phyloP scores from a whole-genome alignment of 2,329 filamentous ascomycete genomes.

The Alternaria triticimaculans region DNA sequence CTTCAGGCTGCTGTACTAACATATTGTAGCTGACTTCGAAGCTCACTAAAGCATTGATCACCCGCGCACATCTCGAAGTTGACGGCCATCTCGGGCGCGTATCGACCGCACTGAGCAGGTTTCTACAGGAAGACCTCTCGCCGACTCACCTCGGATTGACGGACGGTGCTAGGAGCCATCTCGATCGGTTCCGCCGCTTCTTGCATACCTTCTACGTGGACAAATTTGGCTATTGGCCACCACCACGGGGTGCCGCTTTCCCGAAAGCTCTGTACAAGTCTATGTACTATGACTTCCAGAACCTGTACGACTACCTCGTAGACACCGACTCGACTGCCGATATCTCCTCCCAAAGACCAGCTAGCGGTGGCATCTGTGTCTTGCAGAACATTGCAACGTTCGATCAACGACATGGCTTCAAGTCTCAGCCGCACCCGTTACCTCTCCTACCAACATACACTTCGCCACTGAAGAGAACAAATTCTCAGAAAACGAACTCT shows the following conservation, averaged over 20 bases:
- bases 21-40: constrained; percentile 48
- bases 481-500: constrained; percentile 41
- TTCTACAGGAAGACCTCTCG: constrained; percentile 75
- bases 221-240: constrained; percentile 76
- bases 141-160: constrained; percentile 70
- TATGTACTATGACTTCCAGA: constrained; percentile 74
- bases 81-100: constrained; percentile 67
- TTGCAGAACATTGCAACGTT: constrained; percentile 72
- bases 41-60: constrained; percentile 69
- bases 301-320: constrained; percentile 73
- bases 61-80: constrained; percentile 68
- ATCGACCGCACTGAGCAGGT: constrained; percentile 65
- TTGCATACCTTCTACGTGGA: constrained; percentile 70
- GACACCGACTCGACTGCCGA: constrained; percentile 63
- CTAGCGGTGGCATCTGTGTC: constrained; percentile 72
- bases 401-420: constrained; percentile 66
- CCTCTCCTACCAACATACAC: constrained; percentile 65
- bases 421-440: constrained; percentile 68
- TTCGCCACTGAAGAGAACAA: constrained; percentile 38
- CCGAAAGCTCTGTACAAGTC: constrained; percentile 64
- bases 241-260: constrained; percentile 60
- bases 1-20: constrained; percentile 2
- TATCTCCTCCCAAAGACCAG: constrained; percentile 60
- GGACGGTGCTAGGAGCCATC: constrained; percentile 66
- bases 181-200: constrained; percentile 75